phyloP scores from a whole-genome alignment of 345 rosid species.

The Pistacia atlantica region DNA sequence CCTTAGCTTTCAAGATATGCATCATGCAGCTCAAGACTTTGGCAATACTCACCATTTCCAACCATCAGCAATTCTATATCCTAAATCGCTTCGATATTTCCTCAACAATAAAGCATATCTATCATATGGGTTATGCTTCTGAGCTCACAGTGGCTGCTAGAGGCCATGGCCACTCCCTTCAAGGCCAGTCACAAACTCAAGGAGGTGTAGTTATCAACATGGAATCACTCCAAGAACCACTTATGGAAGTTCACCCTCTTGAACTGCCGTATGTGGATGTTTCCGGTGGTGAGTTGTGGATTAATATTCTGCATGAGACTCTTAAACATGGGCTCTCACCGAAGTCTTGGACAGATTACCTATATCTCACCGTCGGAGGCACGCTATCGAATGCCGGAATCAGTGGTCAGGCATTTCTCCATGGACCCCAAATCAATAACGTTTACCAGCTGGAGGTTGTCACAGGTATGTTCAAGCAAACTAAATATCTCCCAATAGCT shows the following conservation, averaged over 20 bases:
- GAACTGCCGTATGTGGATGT: constrained; percentile 73
- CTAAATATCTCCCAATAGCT: constrained; percentile 11
- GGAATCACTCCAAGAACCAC: constrained; percentile 59
- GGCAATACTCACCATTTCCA: constrained; percentile 68
- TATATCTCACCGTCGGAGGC: constrained; percentile 89
- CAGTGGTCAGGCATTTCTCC: constrained; percentile 89
- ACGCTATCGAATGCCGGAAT: constrained; percentile 92
- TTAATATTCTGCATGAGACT: constrained; percentile 75
- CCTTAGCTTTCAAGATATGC: constrained; percentile 53
- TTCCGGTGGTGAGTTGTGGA: constrained; percentile 93
- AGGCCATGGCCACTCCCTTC: constrained; percentile 94
- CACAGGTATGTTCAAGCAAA: constrained; percentile 58
- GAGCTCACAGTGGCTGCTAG: constrained; percentile 82
- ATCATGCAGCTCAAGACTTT: constrained; percentile 79
- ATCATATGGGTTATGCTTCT: constrained; percentile 61
- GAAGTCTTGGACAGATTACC: constrained; percentile 97
- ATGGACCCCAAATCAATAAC: constrained; percentile 91
- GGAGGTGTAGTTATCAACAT: constrained; percentile 83
- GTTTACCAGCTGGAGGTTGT: constrained; percentile 85
- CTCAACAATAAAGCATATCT: constrained; percentile 51
- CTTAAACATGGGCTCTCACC: constrained; percentile 82
- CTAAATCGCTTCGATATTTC: constrained; percentile 90
- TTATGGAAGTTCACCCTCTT: constrained; percentile 47
- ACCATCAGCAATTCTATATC: constrained; percentile 76
- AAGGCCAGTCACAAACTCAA: constrained; percentile 89